phyloP scores from a whole-genome alignment of 805 yeast genomes.

The Ogataea pignaliae region DNA sequence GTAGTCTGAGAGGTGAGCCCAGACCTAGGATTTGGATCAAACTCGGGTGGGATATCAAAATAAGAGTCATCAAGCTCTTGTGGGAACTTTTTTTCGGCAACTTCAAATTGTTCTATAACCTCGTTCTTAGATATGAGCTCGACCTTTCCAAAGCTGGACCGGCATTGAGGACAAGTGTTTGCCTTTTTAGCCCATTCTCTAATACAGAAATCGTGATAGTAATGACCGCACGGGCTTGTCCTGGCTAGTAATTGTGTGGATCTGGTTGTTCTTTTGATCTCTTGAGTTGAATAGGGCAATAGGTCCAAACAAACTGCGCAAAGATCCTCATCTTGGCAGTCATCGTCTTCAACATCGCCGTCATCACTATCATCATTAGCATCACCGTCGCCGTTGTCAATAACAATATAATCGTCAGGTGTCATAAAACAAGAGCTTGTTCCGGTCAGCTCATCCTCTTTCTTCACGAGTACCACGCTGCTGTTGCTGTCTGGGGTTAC shows the following conservation, averaged over 20 bases:
- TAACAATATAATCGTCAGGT: too few species aligned
- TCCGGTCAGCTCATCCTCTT: too few species aligned
- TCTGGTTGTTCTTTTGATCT: conserved; percentile 17
- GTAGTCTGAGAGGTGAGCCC: conserved; percentile 1
- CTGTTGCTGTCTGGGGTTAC: too few species aligned
- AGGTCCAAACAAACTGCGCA: conserved; percentile 32
- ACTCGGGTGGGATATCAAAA: conserved; percentile 9
- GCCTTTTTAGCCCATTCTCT: conserved; percentile 33
- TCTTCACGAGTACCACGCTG: too few species aligned
- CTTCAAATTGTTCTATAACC: conserved; percentile 14
- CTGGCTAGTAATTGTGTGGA: conserved; percentile 22
- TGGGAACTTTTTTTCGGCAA: conserved; percentile 22
- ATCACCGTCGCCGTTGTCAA: background rate
- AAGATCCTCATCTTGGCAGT: conserved; percentile 7
- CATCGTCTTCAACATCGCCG: background rate
- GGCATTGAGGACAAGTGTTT: conserved; percentile 34
- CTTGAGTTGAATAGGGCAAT: conserved; percentile 15
- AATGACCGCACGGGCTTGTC: conserved; percentile 31
- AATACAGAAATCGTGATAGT: conserved; percentile 33
- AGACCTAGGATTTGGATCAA: conserved; percentile 1
- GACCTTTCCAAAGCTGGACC: conserved; percentile 20
- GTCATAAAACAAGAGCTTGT: too few species aligned
- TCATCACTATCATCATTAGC: background rate
- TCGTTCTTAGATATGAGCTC: conserved; percentile 15
- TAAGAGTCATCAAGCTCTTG: conserved; percentile 20